Evolutionary conservation across 108 stramenopile species (phyloP).

Genomic region (Skeletonema menzelii): DNA sequence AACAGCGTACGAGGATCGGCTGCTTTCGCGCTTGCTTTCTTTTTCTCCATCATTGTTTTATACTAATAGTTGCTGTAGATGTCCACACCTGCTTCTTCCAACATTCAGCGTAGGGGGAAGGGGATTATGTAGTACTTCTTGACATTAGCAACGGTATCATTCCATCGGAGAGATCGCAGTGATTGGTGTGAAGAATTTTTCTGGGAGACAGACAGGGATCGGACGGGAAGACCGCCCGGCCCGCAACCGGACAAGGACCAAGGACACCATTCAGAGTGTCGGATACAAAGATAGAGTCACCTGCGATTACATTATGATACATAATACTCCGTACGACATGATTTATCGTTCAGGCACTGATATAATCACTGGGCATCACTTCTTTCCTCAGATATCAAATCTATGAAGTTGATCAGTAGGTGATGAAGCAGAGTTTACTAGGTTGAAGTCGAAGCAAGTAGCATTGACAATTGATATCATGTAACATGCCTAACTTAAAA

Average conservation of each 20-base stretch:
- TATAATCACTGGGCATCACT: neutral
- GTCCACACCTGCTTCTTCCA: neutral
- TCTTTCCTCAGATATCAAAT: neutral
- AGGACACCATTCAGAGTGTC: too few relatives aligned
- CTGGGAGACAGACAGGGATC: neutral
- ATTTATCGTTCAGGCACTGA: neutral
- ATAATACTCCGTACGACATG: too few relatives aligned
- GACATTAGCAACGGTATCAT: neutral
- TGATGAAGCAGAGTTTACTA: neutral
- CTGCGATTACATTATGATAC: too few relatives aligned
- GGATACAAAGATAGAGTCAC: too few relatives aligned
- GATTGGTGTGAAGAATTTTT: neutral
- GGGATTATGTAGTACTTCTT: neutral
- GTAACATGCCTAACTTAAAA: neutral
- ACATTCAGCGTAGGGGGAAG: neutral
- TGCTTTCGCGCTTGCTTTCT: constrained; percentile 6
- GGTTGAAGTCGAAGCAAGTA: neutral
- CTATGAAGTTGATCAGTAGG: neutral
- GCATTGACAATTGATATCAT: neutral
- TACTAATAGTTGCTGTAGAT: neutral
- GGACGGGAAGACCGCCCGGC: too few relatives aligned
- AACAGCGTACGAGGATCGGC: constrained; percentile 56
- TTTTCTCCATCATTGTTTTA: neutral
- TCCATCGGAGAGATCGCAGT: neutral
- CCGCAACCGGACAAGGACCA: too few relatives aligned